These are phyloP conservation scores for Alectoria sarmentosa DNA, from an alignment of 495 filamentous ascomycete genomes.

Conservation along the genomic window DNA sequence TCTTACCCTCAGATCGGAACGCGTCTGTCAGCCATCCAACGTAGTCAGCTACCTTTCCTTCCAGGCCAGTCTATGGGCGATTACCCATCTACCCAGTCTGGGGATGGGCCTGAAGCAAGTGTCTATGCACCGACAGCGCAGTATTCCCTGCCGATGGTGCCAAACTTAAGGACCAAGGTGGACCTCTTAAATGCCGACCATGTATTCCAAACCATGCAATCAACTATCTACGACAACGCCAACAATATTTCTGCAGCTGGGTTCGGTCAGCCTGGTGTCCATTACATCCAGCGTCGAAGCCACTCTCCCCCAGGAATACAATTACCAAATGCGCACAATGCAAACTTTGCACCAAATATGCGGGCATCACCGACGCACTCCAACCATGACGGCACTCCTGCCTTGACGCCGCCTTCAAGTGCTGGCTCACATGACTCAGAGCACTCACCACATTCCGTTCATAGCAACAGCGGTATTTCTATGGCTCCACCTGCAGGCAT, in stretches of 20 bases:
- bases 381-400: slow-evolving; percentile 59
- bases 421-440: slow-evolving; percentile 75
- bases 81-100: slow-evolving; percentile 47
- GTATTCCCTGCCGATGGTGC: slow-evolving; percentile 75
- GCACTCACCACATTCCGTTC: slow-evolving; percentile 70
- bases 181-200: slow-evolving; percentile 88
- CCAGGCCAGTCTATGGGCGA: slow-evolving; percentile 53
- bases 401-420: slow-evolving; percentile 85
- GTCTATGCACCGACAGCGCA: slow-evolving; percentile 23
- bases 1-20: slow-evolving; percentile 78
- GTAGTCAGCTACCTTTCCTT: slow-evolving; percentile 60
- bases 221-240: slow-evolving; percentile 87
- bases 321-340: slow-evolving; percentile 48
- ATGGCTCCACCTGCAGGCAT: slow-evolving; percentile 52
- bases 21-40: slow-evolving; percentile 67
- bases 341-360: slow-evolving; percentile 52
- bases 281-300: slow-evolving; percentile 61
- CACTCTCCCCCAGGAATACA: slow-evolving; percentile 59
- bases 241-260: slow-evolving; percentile 70
- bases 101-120: slow-evolving; percentile 44
- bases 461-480: slow-evolving; percentile 51
- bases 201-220: slow-evolving; percentile 89
- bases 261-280: slow-evolving; percentile 59
- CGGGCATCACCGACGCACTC: slow-evolving; percentile 48
- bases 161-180: slow-evolving; percentile 83